These are phyloP conservation scores for Serendipita sp. DNA, from an alignment of 768 basidiomycete genomes.

Conservation along the genomic window DNA sequence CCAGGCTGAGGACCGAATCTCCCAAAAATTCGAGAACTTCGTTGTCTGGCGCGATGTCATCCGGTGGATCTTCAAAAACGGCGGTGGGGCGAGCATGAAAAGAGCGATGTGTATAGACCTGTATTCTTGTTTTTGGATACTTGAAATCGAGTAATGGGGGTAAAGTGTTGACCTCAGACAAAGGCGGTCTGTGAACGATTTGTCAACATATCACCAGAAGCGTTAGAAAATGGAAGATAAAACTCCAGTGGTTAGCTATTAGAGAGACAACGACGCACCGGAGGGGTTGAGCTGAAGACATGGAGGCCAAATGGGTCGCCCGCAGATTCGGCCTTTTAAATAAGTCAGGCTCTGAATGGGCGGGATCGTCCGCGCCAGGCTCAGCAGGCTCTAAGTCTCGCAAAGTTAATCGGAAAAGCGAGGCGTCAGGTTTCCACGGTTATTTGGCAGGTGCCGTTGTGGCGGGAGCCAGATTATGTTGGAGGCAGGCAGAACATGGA, in stretches of 20 bases:
- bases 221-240: too few species aligned
- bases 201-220: too few species aligned
- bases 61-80: constrained; percentile 55
- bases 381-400: not conserved
- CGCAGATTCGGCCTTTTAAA: not conserved
- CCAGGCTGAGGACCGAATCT: constrained; percentile 52
- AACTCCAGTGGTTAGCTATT: not conserved
- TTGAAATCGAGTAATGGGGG: constrained; percentile 47
- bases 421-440: too few species aligned
- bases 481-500: too few species aligned
- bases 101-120: constrained; percentile 65
- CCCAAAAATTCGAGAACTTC: constrained; percentile 72
- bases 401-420: too few species aligned
- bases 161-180: constrained; percentile 17
- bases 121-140: constrained; percentile 27
- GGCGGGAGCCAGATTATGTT: too few species aligned
- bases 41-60: constrained; percentile 66
- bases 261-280: not conserved
- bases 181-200: not conserved
- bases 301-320: not conserved
- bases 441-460: too few species aligned
- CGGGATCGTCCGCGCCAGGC: not conserved
- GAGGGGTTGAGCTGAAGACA: not conserved
- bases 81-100: constrained; percentile 51
- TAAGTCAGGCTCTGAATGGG: not conserved